Evolutionary conservation across 106 monocot genomes (phyloP), one percentile per base, ranked within the genome.

Genomic region (Amphibolis antarctica): DNA sequence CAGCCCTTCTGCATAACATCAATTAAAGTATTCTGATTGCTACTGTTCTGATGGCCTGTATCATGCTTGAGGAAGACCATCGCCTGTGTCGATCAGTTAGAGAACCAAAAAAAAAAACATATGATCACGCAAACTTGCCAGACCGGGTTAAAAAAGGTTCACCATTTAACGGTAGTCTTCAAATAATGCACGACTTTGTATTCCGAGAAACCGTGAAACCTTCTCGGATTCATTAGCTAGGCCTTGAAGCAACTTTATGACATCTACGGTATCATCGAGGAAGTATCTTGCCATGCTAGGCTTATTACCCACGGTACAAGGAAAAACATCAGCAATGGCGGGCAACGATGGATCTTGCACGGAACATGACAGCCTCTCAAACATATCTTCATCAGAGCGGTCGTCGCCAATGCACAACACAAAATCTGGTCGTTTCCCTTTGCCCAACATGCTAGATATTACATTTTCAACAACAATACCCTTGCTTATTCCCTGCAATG

Each of bases 281-380:
- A 82, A 86, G 60, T 86, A 86, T 70, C 74, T 82, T 0, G 86
- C 86, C 74, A 74, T 86, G 68, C 82, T 86, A 13, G 86, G 86
- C 53, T 83, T 83, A 56, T 62, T 67, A 12, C 86, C 83, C 12
- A 86, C 86, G 0, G 86, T 86, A 53, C 86, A 86, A 1, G 83
- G 83, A 60, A 86, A 86, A 4, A 83, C 75, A 56, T 86, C 83
- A 0, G 80, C 64, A 13, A 65, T 44, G 27, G 71, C 68, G 7
- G 71, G 44, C 46, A 80, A 60, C 0, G 74, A 69, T 62, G 63
- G 76, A 10, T 71, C 65, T 7, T 21, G 51, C 13, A 73, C 44
- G 0, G 77, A 58, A 19, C 44, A 47, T 13, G 73, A 74, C 49
- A 86, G 77, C 31, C 77, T 77, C 71, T 86, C 80, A 22, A 86